Evolutionary conservation across 305 asterid genomes (phyloP), one percentile per base, ranked within the genome.

Genomic region (Fraxinus sp.): DNA sequence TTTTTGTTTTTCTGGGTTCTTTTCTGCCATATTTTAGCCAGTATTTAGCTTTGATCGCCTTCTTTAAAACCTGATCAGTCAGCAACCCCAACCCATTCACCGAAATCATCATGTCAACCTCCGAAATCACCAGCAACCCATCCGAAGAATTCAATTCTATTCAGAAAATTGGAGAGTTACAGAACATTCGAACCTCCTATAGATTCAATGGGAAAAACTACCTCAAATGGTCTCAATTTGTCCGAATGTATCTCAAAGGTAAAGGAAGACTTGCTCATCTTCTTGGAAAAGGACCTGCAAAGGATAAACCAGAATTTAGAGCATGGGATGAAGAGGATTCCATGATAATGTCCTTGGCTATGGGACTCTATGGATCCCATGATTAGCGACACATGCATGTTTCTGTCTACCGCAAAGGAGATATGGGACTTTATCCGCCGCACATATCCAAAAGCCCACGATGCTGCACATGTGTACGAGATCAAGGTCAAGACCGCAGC

Each of bases 271-370:
- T 77, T 0, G 9, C 5, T 24, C 70, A 41, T 22, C 32, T 22
- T 3, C 5, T 71, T 2, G 80, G 70, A 3, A 77, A 18, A 20
- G 39, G 20, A 22, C 80, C 46, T 39, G 46, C 80, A 7, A 18
- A 43, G 39, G 36, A 77, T n/a, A 8, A 28, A 22, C 36, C 77
- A 18, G 11, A 22, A 13, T 73, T 73, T 18, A 22, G 22, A 6
- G 39, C 77, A 5, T 73, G 77, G 77, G 77, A 33, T 14, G 77
- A 16, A 39, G 46, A 39, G 26, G 77, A 73, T 35, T 73, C 77
- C 49, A 73, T 73, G 77, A 41, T 73, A 3, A 73, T 73, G 30
- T 35, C 55, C 55, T 3, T 73, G 55, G 32, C 2, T 46, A 14
- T 55, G 72, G 72, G 14, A 52, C 28, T 77, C 72, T 10, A 49